phyloP scores from a whole-genome alignment of 768 basidiomycete genomes.

The Hydnomerulius pinastri region DNA sequence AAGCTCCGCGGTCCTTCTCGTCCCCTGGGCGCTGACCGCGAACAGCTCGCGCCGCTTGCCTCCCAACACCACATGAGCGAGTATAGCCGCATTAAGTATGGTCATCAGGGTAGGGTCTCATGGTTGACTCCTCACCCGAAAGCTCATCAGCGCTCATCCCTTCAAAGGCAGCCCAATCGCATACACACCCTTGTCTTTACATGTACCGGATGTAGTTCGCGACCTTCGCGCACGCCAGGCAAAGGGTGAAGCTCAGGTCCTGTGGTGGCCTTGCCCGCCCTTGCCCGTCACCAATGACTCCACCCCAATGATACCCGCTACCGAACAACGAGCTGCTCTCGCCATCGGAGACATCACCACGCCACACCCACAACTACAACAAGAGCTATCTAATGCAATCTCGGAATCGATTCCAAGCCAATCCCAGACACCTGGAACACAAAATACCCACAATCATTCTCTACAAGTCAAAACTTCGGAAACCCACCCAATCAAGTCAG shows the following conservation, averaged over 20 bases:
- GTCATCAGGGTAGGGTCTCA: conserved; percentile 36
- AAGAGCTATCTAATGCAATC: conserved; percentile 57
- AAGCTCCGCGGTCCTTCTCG: not conserved
- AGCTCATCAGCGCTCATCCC: not conserved
- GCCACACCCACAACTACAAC: conserved; percentile 37
- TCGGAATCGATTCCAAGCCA: conserved; percentile 43
- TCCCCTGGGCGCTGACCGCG: not conserved
- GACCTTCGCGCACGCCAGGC: conserved; percentile 56
- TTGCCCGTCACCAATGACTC: not conserved
- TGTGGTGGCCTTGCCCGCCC: conserved; percentile 51
- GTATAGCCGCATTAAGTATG: conserved; percentile 71
- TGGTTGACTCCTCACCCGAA: not conserved
- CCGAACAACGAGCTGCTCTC: conserved; percentile 26
- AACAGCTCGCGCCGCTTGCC: conserved; percentile 56
- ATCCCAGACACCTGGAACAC: conserved; percentile 8
- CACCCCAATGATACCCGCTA: conserved; percentile 19
- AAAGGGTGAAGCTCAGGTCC: conserved; percentile 32
- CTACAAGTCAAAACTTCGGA: conserved; percentile 65
- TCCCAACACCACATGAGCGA: conserved; percentile 76
- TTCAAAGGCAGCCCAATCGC: conserved; percentile 51
- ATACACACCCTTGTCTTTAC: conserved; percentile 66
- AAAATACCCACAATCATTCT: not conserved
- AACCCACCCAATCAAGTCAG: conserved; percentile 83
- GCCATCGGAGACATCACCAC: conserved; percentile 11
- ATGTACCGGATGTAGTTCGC: conserved; percentile 57